Percentiles rank a stretch among this genome's conserved stretches.
Conservation (phyloP, 495 filamentous ascomycete species). For the Penicillium macrosclerotiorum region DNA sequence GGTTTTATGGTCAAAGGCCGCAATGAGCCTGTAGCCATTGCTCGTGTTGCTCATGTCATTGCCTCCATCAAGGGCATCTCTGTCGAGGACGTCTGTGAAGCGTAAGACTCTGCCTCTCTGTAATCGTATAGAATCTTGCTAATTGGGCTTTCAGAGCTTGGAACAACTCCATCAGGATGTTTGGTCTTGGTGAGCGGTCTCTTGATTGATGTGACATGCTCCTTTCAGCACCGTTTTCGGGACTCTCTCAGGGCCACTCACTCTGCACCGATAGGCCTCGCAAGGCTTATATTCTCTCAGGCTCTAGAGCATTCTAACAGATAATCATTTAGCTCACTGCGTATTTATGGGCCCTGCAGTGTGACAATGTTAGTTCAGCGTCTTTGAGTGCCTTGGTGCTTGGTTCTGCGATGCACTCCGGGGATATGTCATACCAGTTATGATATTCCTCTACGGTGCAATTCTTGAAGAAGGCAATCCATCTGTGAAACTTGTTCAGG, state of each 20-base stretch:
- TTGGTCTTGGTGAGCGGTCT: slow-evolving; percentile 60
- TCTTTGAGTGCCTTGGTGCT: too few relatives aligned
- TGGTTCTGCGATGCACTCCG: too few relatives aligned
- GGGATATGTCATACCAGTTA: too few relatives aligned
- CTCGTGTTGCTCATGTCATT: slow-evolving; percentile 80
- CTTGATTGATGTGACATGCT: neutral
- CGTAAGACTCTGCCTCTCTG: slow-evolving; percentile 44
- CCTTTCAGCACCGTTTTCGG: neutral
- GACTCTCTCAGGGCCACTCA: neutral
- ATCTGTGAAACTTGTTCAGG: too few relatives aligned
- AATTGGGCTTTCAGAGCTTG: slow-evolving; percentile 53
- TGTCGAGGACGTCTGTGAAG: slow-evolving; percentile 80
- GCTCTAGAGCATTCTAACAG: too few relatives aligned
- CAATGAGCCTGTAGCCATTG: slow-evolving; percentile 85
- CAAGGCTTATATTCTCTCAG: too few relatives aligned
- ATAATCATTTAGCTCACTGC: too few relatives aligned
- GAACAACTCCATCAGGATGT: slow-evolving; percentile 79
- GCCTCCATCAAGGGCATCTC: slow-evolving; percentile 77
- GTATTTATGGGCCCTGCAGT: too few relatives aligned
- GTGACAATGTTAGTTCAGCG: too few relatives aligned
- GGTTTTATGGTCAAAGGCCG: slow-evolving; percentile 85
- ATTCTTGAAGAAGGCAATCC: too few relatives aligned
- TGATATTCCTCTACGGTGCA: too few relatives aligned
- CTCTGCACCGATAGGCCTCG: too few relatives aligned
- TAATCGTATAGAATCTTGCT: slow-evolving; percentile 14